A percentile compares a stretch with the other conserved stretches of the same genome.
Evolutionary conservation across 2,329 filamentous ascomycete species (phyloP).

Genomic region (Bipolaris sorokiniana): DNA sequence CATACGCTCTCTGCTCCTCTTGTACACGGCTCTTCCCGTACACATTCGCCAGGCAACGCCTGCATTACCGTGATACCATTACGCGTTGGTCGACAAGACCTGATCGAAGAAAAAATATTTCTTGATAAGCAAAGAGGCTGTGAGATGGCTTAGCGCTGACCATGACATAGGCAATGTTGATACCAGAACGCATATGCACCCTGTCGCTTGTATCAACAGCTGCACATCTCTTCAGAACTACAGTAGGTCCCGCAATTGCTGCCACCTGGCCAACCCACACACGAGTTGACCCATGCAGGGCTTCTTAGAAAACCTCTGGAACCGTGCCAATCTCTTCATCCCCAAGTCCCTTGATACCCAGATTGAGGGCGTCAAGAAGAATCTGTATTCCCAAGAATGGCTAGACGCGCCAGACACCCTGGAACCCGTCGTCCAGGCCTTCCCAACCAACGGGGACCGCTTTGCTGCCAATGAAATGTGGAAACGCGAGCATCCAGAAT

Average conservation of each 20-base stretch:
- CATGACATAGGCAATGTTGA: conserved; percentile 47
- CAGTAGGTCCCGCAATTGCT: conserved; percentile 31
- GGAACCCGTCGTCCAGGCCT: conserved; percentile 56
- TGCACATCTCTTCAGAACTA: conserved; percentile 55
- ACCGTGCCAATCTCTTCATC: conserved; percentile 63
- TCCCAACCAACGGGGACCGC: conserved; percentile 79
- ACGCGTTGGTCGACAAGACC: conserved; percentile 1
- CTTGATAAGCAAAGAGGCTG: background rate
- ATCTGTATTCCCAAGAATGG: conserved; percentile 71
- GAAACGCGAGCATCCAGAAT: conserved; percentile 68
- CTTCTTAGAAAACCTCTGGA: conserved; percentile 66
- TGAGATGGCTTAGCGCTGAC: conserved; percentile 2
- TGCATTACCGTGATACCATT: background rate
- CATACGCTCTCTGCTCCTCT: conserved; percentile 20
- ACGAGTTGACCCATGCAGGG: conserved; percentile 53
- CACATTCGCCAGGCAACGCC: conserved; percentile 1
- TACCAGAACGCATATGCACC: conserved; percentile 57
- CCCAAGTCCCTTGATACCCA: conserved; percentile 74
- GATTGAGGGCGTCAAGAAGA: conserved; percentile 67
- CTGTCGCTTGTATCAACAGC: conserved; percentile 59
- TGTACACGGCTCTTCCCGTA: conserved; percentile 12
- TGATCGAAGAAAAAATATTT: background rate
- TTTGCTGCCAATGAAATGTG: conserved; percentile 79
- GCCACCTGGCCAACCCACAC: background rate
- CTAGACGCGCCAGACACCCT: conserved; percentile 65